Evolutionary conservation across 2,329 filamentous ascomycete species (phyloP).

Genomic region (Cladosporium halotolerans): DNA sequence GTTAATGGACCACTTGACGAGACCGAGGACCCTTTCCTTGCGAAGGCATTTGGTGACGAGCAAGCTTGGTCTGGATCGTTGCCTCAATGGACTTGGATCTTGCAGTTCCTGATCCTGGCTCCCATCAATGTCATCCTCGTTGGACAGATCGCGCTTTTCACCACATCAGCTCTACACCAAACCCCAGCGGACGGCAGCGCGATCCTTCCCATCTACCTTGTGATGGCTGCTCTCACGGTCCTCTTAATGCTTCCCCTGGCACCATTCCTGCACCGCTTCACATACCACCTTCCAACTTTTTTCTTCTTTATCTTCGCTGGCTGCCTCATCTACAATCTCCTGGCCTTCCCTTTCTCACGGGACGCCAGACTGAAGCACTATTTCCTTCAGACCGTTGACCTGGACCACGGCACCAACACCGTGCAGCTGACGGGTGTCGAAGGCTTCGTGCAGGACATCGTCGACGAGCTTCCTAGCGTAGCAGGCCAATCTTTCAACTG

Average conservation of each 20-base stretch:
- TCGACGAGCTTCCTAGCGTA: constrained; percentile 64
- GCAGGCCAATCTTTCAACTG: constrained; percentile 49
- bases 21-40: constrained; percentile 24
- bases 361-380: constrained; percentile 77
- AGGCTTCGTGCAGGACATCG: constrained; percentile 60
- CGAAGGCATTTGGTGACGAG: constrained; percentile 58
- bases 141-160: constrained; percentile 67
- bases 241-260: constrained; percentile 68
- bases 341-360: constrained; percentile 80
- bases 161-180: constrained; percentile 68
- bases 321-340: constrained; percentile 78
- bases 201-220: constrained; percentile 64
- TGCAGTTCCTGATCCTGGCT: constrained; percentile 75
- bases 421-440: constrained; percentile 65
- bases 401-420: constrained; percentile 61
- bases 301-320: constrained; percentile 65
- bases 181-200: constrained; percentile 78
- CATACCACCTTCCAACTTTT: constrained; percentile 73
- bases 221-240: constrained; percentile 61
- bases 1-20: constrained; percentile 28
- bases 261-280: constrained; percentile 82
- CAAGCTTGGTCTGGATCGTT: constrained; percentile 78
- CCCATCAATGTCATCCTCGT: constrained; percentile 72
- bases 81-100: constrained; percentile 77
- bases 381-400: constrained; percentile 75